Conservation (phyloP, 1,284 basidiomycete genomes). For the Cutaneotrichosporon mucoides region DNA sequence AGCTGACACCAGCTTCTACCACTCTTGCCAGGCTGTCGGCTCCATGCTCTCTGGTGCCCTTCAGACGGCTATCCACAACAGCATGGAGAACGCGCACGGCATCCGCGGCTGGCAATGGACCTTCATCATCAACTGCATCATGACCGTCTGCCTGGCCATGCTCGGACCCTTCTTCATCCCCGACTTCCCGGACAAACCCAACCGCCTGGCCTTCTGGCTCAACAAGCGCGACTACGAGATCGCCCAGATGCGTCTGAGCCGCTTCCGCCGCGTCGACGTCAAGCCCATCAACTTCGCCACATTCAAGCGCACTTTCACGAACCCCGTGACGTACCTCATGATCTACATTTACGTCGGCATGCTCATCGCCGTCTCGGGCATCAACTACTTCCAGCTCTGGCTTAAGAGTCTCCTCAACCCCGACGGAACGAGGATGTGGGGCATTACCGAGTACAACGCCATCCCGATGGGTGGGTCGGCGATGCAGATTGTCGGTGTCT, state of each 20-base stretch:
- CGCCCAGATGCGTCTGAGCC: conserved; percentile 36
- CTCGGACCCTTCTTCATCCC: conserved; percentile 44
- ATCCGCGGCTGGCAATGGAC: conserved; percentile 53
- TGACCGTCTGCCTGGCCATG: conserved; percentile 15
- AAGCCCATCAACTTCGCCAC: conserved; percentile 49
- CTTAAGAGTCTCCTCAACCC: conserved; percentile 52
- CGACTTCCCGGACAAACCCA: conserved; percentile 34
- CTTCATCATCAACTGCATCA: conserved; percentile 26
- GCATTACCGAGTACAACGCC: conserved; percentile 51
- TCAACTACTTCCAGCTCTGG: conserved; percentile 46
- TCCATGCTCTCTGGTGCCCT: conserved; percentile 17
- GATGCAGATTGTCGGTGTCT: conserved; percentile 37
- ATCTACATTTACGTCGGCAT: conserved; percentile 29
- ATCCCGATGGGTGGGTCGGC: conserved; percentile 53
- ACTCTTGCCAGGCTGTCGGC: conserved; percentile 19
- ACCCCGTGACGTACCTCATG: conserved; percentile 26
- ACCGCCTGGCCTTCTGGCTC: conserved; percentile 39
- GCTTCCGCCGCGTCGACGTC: conserved; percentile 43
- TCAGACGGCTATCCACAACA: conserved; percentile 15
- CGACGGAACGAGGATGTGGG: conserved; percentile 48
- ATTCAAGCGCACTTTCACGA: conserved; percentile 30
- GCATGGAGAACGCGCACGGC: conserved; percentile 8
- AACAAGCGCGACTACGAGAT: conserved; percentile 47
- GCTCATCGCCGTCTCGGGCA: conserved; percentile 18
- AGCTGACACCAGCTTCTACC: conserved; percentile 14